Base-by-base conservation (phyloP, 345 rosid genomes). In the Hypericum perforatum region DNA sequence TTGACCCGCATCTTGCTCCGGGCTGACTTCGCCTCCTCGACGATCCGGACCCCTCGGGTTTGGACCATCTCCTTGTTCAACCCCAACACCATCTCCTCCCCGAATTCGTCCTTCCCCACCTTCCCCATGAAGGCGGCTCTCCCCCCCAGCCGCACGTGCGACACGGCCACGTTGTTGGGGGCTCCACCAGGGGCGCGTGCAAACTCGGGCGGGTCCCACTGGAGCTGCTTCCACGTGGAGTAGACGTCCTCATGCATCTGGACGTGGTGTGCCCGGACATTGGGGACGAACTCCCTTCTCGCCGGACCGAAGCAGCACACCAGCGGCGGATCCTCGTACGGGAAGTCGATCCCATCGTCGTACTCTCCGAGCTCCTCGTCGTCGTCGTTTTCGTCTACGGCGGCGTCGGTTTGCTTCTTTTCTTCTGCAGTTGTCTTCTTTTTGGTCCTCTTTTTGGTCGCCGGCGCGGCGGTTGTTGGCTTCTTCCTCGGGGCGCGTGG, bases 41-140 rank as follows among this genome's bases (percentile, higher is more conserved):
- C 96, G 58, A 87, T 69, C 64, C 80, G 74, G 56, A 91, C 88
- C 10, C 74, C 84, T 55, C 95, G 78, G 0, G 95, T 91, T 68
- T 91, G 98, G 57, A 91, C 96, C 45, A 54, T 76, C 72, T 91
- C 95, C 74, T 78, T 74, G 39, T 85, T 87, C 98, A 87, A 75
- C 85, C 71, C 74, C 82, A 79, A 37, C 38, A 91, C 83, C 45
- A 87, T 39, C 75, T 81, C 95, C 16, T 71, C 65, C 11, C 98
- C 95, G 10, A 75, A 76, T 0, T 63, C 75, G 62, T 91, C 98
- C 50, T 61, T 72, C 57, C 96, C 96, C 10, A 85, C 88, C 68
- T 91, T 91, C 50, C 98, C 98, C 82, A 91, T 81, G 38, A 91
- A 77, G 32, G 96, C 95, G 5, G 95, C 96, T 65, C 98, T 76